These are phyloP conservation scores for Gossypium trilobum DNA, from an alignment of 441 rosid genomes.

Conservation along the genomic window DNA sequence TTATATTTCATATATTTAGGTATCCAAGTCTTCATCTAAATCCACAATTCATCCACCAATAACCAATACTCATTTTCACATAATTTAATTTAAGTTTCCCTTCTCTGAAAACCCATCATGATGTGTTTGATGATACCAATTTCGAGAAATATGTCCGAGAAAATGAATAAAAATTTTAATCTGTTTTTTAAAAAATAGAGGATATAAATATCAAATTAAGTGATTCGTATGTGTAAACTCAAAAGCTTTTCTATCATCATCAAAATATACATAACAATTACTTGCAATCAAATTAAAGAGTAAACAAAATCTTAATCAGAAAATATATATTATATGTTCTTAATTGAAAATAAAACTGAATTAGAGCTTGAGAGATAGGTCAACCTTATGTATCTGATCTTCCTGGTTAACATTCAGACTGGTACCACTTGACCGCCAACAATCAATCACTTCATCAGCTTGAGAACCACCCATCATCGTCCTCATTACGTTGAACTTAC, in stretches of 20 bases:
- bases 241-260: constrained; percentile 12
- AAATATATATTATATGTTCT: neutral
- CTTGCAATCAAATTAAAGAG: constrained; percentile 13
- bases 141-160: too few species aligned
- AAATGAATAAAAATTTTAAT: too few species aligned
- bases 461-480: constrained; percentile 25
- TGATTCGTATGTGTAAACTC: too few species aligned
- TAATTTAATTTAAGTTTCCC: too few species aligned
- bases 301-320: constrained; percentile 19
- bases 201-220: too few species aligned
- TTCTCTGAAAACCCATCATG: too few species aligned
- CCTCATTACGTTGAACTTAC: constrained; percentile 35
- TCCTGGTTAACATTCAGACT: constrained; percentile 31
- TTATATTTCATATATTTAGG: too few species aligned
- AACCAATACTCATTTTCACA: too few species aligned
- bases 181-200: accelerated
- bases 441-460: constrained; percentile 16
- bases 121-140: too few species aligned
- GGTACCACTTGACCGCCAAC: constrained; percentile 24
- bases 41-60: too few species aligned
- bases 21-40: too few species aligned
- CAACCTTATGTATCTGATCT: constrained; percentile 50
- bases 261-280: constrained; percentile 16
- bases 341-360: neutral
- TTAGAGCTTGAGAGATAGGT: constrained; percentile 69